Percentiles rank a stretch among this genome's conserved stretches.
Evolutionary conservation across 2,329 filamentous ascomycete species (phyloP).

Genomic region (Knoxdaviesia capensis): DNA sequence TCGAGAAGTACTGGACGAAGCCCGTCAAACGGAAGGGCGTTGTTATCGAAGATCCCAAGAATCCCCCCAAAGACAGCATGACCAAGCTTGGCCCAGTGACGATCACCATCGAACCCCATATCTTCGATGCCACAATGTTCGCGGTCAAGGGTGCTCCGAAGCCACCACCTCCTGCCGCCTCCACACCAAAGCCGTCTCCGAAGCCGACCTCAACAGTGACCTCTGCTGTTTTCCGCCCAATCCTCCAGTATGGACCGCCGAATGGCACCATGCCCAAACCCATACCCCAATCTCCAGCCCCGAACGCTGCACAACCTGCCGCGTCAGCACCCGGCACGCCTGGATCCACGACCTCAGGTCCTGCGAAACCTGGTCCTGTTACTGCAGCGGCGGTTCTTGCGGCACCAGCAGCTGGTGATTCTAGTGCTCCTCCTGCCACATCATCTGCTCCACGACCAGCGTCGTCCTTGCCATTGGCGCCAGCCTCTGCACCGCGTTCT

Average conservation of each 20-base stretch:
- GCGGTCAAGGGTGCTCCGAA: constrained; percentile 31
- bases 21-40: constrained; percentile 48
- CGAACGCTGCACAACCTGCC: constrained; percentile 3
- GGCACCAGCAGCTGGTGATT: too few relatives aligned
- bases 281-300: constrained; percentile 1
- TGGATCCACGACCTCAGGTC: constrained; percentile 1
- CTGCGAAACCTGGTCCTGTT: too few relatives aligned
- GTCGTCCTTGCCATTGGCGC: too few relatives aligned
- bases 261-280: constrained; percentile 35
- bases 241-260: constrained; percentile 45
- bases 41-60: constrained; percentile 40
- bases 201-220: constrained; percentile 7
- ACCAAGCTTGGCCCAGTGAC: constrained; percentile 51
- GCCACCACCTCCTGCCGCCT: constrained; percentile 15
- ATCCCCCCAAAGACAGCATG: constrained; percentile 52
- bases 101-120: constrained; percentile 61
- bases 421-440: too few relatives aligned
- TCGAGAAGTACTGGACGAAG: constrained; percentile 63
- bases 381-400: too few relatives aligned
- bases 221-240: constrained; percentile 23
- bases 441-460: too few relatives aligned
- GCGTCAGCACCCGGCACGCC: constrained; percentile 3
- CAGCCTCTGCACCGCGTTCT: background rate
- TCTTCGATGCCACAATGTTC: constrained; percentile 57
- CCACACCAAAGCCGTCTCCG: constrained; percentile 6